phyloP scores from a whole-genome alignment of 1,284 basidiomycete genomes.

The Marasmius fiardii region DNA sequence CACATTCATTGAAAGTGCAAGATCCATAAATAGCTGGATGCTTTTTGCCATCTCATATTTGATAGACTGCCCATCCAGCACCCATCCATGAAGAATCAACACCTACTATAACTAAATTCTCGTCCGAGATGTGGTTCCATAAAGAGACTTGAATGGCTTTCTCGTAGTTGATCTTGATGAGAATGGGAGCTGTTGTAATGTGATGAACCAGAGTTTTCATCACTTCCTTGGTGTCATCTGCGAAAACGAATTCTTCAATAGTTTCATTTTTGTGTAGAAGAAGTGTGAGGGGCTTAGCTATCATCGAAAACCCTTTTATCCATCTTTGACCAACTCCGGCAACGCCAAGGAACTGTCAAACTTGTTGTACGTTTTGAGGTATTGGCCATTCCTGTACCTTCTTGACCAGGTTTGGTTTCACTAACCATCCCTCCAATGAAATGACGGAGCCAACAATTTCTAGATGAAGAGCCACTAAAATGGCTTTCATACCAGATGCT shows the following conservation, averaged over 20 bases:
- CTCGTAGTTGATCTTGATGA: constrained; percentile 27
- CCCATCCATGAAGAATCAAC: constrained; percentile 31
- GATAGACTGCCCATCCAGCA: constrained; percentile 29
- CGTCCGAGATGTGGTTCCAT: constrained; percentile 11
- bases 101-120: constrained; percentile 26
- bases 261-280: constrained; percentile 13
- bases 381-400: constrained; percentile 30
- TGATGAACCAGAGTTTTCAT: constrained; percentile 24
- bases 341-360: constrained; percentile 30
- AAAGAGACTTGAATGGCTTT: constrained; percentile 12
- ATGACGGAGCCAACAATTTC: constrained; percentile 27
- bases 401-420: constrained; percentile 21
- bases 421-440: constrained; percentile 26
- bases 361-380: constrained; percentile 22
- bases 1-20: constrained; percentile 26
- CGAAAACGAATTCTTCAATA: constrained; percentile 19
- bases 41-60: constrained; percentile 19
- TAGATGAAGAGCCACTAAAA: constrained; percentile 19
- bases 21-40: constrained; percentile 27
- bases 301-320: constrained; percentile 28
- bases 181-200: constrained; percentile 23
- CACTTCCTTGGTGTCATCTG: constrained; percentile 17
- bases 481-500: constrained; percentile 24
- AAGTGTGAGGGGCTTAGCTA: constrained; percentile 26
- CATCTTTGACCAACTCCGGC: constrained; percentile 26